Evolutionary conservation across 768 basidiomycete species (phyloP), one percentile per base, ranked within the genome.

Genomic region (Hygrophorus russula): DNA sequence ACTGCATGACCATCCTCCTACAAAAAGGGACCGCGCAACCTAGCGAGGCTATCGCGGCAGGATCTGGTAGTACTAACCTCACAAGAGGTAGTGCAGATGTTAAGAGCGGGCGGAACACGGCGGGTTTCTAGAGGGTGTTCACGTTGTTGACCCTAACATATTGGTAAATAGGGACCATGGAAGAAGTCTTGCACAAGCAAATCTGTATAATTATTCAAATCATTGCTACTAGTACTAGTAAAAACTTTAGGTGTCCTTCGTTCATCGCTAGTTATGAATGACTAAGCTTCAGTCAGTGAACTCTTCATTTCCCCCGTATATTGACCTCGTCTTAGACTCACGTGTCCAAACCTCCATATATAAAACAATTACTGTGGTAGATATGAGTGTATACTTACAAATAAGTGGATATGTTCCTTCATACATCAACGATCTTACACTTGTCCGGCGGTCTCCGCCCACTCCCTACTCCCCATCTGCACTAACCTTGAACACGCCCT

Each of bases 391-490:
- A 40, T 40, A 27, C 9, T 13, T 15, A 40, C 9, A 39, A 14
- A 5, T 9, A 27, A 19, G 13, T 30, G 10, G 17, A n/a, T n/a
- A n/a, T n/a, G n/a, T 28, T 36, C 35, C 14, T 35, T 24, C 33
- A 43, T 34, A n/a, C n/a, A n/a, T n/a, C n/a, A n/a, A n/a, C n/a
- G 33, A 3, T 35, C 19, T 19, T 39, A 39, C 19, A 39, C 3
- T 31, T 57, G 53, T 12, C 73, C 71, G 29, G 71, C 67, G 19
- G 65, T 72, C 53, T 73, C 71, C 2, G 71, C 70, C 90, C 90
- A 94, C 51, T 92, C 85, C 52, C 71, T 82, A 56, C 87, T 91
- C 12, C 91, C 89, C 88, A 90, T 90, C 59, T 90, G 77, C 36
- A 88, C 83, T 13, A 90, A 66, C 35, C 89, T 71, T 17, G 85